phyloP scores from a whole-genome alignment of 805 yeast species.

The Wickerhamiella lipophila region DNA sequence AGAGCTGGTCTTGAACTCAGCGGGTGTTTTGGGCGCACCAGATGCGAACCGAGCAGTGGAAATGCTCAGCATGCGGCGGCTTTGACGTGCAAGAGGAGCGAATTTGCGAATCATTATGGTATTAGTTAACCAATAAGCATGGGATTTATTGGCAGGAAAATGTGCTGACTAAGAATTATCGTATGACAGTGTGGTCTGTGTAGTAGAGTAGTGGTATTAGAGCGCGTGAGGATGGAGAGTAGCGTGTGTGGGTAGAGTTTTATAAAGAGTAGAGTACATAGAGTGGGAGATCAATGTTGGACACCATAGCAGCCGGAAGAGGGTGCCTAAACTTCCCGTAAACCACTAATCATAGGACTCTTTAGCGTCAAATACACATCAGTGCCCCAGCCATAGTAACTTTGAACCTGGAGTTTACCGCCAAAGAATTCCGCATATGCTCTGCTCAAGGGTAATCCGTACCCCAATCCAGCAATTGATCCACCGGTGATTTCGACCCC shows the following conservation, averaged over 20 bases:
- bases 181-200: slow-evolving; percentile 4
- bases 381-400: slow-evolving; percentile 66
- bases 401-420: slow-evolving; percentile 55
- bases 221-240: no score
- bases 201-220: no score
- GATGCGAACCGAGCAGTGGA: slow-evolving; percentile 2
- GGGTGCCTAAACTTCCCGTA: not conserved
- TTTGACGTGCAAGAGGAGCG: slow-evolving; percentile 8
- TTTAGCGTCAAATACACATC: slow-evolving; percentile 46
- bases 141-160: slow-evolving; percentile 1
- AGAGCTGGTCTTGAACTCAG: slow-evolving; percentile 18
- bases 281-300: no score
- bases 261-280: no score
- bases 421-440: slow-evolving; percentile 65
- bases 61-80: slow-evolving; percentile 11
- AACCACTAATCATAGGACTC: slow-evolving; percentile 17
- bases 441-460: slow-evolving; percentile 76
- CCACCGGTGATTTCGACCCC: slow-evolving; percentile 58
- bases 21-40: slow-evolving; percentile 14
- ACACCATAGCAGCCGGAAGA: no score
- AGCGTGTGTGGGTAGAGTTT: no score
- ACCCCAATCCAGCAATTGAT: slow-evolving; percentile 87
- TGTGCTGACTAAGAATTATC: not conserved
- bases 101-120: slow-evolving; percentile 10
- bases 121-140: slow-evolving; percentile 5